Evolutionary conservation across 768 basidiomycete genomes (phyloP), one percentile per base, ranked within the genome.

Genomic region (Hygrocybe punicea): DNA sequence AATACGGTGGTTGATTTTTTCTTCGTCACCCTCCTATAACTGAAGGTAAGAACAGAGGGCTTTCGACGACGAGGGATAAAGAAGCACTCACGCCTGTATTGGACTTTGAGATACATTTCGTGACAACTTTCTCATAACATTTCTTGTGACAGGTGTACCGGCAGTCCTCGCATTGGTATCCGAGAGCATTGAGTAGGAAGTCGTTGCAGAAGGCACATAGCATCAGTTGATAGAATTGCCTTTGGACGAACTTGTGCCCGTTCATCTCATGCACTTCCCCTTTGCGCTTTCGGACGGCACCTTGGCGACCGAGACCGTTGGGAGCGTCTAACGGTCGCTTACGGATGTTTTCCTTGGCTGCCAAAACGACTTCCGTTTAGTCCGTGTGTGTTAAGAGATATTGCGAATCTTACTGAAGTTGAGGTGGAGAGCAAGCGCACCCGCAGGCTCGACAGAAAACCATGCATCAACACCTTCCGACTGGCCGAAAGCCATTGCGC

Each of bases 121-220:
- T 99, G 63, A 98, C 93, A 19, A 98, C 96, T 71, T 98, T 98
- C 66, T 95, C 91, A 69, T 95, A 96, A 69, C 97, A 99, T 69
- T 96, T 96, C 80, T 95, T 96, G 81, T 99, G 97, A 73, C 97
- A 99, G 2, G 93, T 93, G 72, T 98, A 99, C 60, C 93, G 87
- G 71, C 97, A 99, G 69, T 99, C 97, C 67, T 98, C 97, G 78
- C 97, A 99, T 75, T 98, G 96, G 73, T 94, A 97, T n/a, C 97
- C 97, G 58, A 89, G 80, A 2, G 93, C 96, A 60, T 98, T 98
- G 70, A 98, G 89, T 56, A 99, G 79, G 77, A 99, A 98, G 66
- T 98, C 96, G 74, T 84, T 87, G 77, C 97, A 99, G 73, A 97
- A 93, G 3, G 97, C 97, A 70, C 97, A 99, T 52, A 98, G 82